These are phyloP conservation scores for Helotiales sp. DNA, from an alignment of 2,329 filamentous ascomycete genomes.

Conservation along the genomic window DNA sequence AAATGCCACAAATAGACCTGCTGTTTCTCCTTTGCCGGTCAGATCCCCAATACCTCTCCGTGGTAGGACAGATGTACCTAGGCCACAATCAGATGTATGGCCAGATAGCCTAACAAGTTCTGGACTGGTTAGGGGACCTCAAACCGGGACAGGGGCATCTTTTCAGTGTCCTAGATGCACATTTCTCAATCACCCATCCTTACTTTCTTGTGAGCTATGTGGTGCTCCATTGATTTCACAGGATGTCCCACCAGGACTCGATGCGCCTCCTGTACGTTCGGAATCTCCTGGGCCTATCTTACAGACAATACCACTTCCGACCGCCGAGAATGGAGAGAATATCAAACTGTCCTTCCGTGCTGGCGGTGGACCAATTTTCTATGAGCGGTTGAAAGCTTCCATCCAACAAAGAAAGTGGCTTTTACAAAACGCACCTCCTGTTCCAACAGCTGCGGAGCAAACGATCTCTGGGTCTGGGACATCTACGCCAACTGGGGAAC, in stretches of 20 bases:
- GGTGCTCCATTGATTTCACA: conserved; percentile 73
- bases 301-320: conserved; percentile 41
- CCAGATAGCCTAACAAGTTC: conserved; percentile 15
- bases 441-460: conserved; percentile 62
- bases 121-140: neutral
- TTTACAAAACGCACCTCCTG: conserved; percentile 84
- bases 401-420: conserved; percentile 96
- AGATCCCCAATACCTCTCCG: conserved; percentile 41
- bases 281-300: conserved; percentile 82
- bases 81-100: conserved; percentile 35
- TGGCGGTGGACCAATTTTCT: conserved; percentile 88
- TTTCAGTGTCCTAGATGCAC: conserved; percentile 86
- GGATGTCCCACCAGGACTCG: conserved; percentile 49
- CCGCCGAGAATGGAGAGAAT: conserved; percentile 67
- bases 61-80: conserved; percentile 31
- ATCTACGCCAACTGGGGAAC: conserved; percentile 42
- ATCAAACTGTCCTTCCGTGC: conserved; percentile 91
- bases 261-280: conserved; percentile 55
- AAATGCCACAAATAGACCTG: conserved; percentile 65
- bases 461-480: conserved; percentile 44
- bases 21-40: conserved; percentile 38
- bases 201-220: conserved; percentile 89
- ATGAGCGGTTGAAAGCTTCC: conserved; percentile 84
- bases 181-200: conserved; percentile 88
- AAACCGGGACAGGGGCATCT: conserved; percentile 45